A percentile compares a stretch with the other conserved stretches of the same genome.
phyloP scores from a whole-genome alignment of 75 land plant genomes.

The Sequoia sempervirens region DNA sequence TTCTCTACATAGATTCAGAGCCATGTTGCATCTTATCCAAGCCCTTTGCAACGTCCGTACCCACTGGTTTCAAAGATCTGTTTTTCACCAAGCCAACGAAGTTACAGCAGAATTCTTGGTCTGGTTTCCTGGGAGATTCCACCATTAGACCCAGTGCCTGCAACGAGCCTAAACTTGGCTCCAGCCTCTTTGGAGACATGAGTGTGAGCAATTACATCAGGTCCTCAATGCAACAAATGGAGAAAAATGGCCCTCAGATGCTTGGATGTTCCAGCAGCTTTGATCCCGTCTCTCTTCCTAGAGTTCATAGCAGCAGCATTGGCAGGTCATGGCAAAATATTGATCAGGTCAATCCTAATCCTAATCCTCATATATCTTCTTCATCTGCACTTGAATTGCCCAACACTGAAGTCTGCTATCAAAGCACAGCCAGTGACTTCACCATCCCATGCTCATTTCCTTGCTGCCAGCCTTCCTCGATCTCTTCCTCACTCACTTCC shows the following conservation, averaged over 20 bases:
- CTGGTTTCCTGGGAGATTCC: not conserved
- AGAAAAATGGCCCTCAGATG: not conserved
- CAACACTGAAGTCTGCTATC: not conserved
- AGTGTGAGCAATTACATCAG: not conserved
- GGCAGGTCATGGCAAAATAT: not conserved
- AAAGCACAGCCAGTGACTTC: not conserved
- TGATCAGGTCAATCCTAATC: not conserved
- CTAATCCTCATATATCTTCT: no score
- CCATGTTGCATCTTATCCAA: slow-evolving; percentile 3
- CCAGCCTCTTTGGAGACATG: not conserved
- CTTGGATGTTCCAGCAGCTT: not conserved
- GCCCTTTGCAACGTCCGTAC: not conserved
- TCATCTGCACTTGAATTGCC: not conserved
- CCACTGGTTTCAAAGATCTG: not conserved
- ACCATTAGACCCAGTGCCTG: not conserved
- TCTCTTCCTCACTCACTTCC: slow-evolving; percentile 2
- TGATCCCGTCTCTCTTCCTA: slow-evolving; percentile 1
- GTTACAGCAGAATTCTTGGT: not conserved
- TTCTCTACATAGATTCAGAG: slow-evolving; percentile 29
- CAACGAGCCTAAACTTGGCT: not conserved
- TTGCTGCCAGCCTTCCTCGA: not conserved
- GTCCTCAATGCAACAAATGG: not conserved
- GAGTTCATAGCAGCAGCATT: not conserved
- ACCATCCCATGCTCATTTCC: slow-evolving; percentile 3
- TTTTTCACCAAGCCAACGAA: not conserved